Evolutionary conservation across 306 rosid genomes (phyloP).

Genomic region (Gynostemma pentaphyllum): DNA sequence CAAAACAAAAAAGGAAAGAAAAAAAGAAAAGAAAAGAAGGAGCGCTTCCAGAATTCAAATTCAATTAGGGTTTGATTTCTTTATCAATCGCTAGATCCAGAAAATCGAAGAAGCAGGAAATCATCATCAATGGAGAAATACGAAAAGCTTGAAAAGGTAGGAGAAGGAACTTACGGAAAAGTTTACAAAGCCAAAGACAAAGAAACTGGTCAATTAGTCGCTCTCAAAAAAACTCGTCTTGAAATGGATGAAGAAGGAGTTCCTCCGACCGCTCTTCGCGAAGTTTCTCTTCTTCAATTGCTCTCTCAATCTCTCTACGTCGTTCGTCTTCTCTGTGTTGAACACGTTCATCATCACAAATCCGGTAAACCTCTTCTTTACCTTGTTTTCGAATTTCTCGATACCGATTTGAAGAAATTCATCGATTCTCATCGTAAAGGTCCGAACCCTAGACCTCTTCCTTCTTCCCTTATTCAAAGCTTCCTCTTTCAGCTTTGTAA

Average conservation of each 20-base stretch:
- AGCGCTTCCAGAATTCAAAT: neutral
- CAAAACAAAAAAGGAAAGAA: neutral
- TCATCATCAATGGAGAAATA: slow-evolving; percentile 59
- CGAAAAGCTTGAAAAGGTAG: slow-evolving; percentile 94
- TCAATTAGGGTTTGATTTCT: neutral
- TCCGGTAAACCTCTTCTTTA: slow-evolving; percentile 63
- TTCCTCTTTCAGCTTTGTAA: slow-evolving; percentile 86
- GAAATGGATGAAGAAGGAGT: slow-evolving; percentile 99
- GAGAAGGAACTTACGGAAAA: slow-evolving; percentile 94
- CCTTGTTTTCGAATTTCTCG: slow-evolving; percentile 81
- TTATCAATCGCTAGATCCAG: too few species aligned
- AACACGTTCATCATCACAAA: slow-evolving; percentile 50
- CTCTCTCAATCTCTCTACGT: slow-evolving; percentile 86
- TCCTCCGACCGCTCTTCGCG: slow-evolving; percentile 89
- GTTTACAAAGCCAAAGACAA: slow-evolving; percentile 88
- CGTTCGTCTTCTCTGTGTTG: slow-evolving; percentile 75
- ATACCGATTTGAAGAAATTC: slow-evolving; percentile 86
- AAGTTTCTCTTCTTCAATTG: slow-evolving; percentile 82
- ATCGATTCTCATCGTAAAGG: slow-evolving; percentile 85
- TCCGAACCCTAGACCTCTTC: slow-evolving; percentile 34
- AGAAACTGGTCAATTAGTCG: slow-evolving; percentile 64
- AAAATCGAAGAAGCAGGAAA: neutral
- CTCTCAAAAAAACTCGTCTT: slow-evolving; percentile 74
- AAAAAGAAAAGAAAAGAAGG: neutral
- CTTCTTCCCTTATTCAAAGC: slow-evolving; percentile 44